Evolutionary conservation across 768 basidiomycete genomes (phyloP).

Genomic region (Calocybe cyanea): DNA sequence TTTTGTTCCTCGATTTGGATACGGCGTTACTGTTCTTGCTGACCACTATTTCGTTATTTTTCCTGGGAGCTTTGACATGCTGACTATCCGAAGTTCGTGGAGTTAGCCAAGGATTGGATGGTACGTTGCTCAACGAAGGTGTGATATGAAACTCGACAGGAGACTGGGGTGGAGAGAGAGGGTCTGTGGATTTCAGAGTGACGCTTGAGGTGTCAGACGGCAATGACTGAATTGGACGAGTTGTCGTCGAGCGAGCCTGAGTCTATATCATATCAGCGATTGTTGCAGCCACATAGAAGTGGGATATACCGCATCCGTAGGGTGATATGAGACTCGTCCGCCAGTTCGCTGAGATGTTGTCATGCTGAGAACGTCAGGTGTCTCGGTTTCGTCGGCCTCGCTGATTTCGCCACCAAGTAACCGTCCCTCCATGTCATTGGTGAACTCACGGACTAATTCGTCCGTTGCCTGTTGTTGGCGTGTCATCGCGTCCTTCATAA

Average conservation of each 20-base stretch:
- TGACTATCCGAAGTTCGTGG: constrained; percentile 24
- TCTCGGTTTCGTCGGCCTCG: constrained; percentile 25
- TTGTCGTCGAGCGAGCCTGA: constrained; percentile 9
- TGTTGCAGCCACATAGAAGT: background rate
- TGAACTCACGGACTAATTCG: constrained; percentile 67
- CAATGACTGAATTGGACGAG: constrained; percentile 25
- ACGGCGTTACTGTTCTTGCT: constrained; percentile 58
- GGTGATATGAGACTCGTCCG: constrained; percentile 62
- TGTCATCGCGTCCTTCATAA: constrained; percentile 91
- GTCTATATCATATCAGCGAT: constrained; percentile 12
- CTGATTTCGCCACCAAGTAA: constrained; percentile 23
- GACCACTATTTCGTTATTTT: constrained; percentile 70
- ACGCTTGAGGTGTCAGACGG: constrained; percentile 63
- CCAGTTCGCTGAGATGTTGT: constrained; percentile 55
- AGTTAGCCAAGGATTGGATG: constrained; percentile 81
- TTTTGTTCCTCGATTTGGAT: constrained; percentile 69
- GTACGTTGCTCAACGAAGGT: constrained; percentile 15
- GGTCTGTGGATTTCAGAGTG: constrained; percentile 59
- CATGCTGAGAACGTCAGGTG: constrained; percentile 24
- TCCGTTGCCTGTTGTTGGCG: constrained; percentile 56
- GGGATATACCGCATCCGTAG: constrained; percentile 24
- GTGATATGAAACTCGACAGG: constrained; percentile 12
- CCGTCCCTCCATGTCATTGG: constrained; percentile 56
- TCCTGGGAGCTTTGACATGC: constrained; percentile 49
- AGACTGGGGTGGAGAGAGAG: constrained; percentile 38